Evolutionary conservation across 2,329 filamentous ascomycete genomes (phyloP), one percentile per base, ranked within the genome.

Genomic region (Calonectria henricotiae): DNA sequence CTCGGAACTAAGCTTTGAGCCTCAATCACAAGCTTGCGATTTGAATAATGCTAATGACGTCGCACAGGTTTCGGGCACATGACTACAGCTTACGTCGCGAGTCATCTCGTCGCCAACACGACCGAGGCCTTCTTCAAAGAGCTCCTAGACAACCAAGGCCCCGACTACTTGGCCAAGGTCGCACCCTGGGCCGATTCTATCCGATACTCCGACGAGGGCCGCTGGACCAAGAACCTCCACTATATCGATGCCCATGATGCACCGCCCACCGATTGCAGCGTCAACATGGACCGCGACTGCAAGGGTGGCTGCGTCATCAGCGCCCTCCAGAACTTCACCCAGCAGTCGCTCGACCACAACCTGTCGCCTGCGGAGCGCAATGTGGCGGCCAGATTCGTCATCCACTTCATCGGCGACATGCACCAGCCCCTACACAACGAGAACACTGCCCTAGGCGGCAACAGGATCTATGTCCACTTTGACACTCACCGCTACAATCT

Each of bases 371-470:
- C 82, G 80, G 84, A 86, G 71, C 85, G 87, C 60, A 84, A 83
- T 62, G 87, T 91, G 80, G 90, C 90, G 2, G 88, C 89, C 78
- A 92, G 91, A 82, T 92, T 92, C 78, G 85, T 91, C 68, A 81
- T 91, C 46, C 89, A 94, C 81, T 93, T 94, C 78, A 82, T 93
- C 65, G 90, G 90, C 65, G 92, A 93, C 80, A 88, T 93, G 70
- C 91, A 93, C 80, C 90, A 93, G 82, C 91, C 91, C 35, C 83
- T 93, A 68, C 91, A 93, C 79, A 88, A 88, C 65, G 91, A 93
- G 80, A 86, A 91, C 66, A 87, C 91, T 7, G 85, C 86, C 2
- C 83, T 86, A 25, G 93, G 93, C 65, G 92, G 92, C 0, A 95
- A 94, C 74, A 87, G 87, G 12, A 92, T 94, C 74, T 80, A 85